Evolutionary conservation across 2,329 filamentous ascomycete genomes (phyloP).

Genomic region (Plectosphaerella cucumerina): DNA sequence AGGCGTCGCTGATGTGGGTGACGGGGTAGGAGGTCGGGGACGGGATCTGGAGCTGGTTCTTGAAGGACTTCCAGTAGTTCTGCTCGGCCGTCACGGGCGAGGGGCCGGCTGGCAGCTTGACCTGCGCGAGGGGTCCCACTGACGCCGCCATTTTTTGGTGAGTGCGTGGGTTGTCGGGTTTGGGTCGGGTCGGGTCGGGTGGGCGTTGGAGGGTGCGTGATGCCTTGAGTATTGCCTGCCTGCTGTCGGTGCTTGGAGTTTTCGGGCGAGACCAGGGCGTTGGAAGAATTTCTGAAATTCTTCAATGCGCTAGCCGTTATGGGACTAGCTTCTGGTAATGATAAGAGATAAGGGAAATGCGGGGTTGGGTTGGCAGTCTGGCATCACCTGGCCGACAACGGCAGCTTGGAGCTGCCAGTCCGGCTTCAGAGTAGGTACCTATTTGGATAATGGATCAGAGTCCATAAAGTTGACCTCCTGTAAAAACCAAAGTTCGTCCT

Average conservation of each 20-base stretch:
- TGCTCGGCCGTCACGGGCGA: constrained; percentile 86
- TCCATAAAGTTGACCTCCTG: no score
- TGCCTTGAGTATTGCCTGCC: no score
- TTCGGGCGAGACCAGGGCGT: background rate
- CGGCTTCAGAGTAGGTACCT: no score
- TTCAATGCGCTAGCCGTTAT: background rate
- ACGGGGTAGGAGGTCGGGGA: constrained; percentile 87
- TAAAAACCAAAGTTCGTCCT: no score
- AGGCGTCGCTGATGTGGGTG: constrained; percentile 74
- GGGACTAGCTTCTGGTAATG: background rate
- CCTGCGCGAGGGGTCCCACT: constrained; percentile 72
- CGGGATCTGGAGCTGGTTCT: constrained; percentile 83
- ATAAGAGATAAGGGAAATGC: background rate
- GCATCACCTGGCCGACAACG: background rate
- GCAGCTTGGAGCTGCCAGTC: no score
- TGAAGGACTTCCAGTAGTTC: constrained; percentile 94
- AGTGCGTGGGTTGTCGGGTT: constrained; percentile 12
- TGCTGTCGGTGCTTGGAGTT: background rate
- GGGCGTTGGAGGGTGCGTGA: background rate
- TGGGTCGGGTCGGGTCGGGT: background rate
- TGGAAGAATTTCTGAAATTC: constrained; percentile 1
- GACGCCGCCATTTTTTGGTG: constrained; percentile 92
- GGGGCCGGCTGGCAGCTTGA: constrained; percentile 80
- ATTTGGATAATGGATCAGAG: no score
- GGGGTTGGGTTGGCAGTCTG: background rate